Evolutionary conservation across 2,329 filamentous ascomycete species (phyloP), one percentile per base, ranked within the genome.

Genomic region (Exophiala sp.): DNA sequence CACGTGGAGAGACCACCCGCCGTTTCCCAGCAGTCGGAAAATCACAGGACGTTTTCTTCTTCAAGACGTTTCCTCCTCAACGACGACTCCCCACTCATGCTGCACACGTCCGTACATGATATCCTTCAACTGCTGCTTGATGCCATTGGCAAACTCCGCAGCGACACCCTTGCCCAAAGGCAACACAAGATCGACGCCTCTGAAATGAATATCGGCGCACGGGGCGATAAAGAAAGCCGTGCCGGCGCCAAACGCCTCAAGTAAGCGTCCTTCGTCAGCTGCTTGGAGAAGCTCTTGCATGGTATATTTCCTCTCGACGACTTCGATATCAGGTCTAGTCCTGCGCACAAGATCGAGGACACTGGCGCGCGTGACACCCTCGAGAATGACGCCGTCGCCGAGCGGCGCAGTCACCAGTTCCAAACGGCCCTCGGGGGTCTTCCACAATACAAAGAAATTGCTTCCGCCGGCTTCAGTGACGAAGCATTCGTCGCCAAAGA

Each of bases 401-500:
- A 96, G 70, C 7, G 88, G 87, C 2, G 90, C 88, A 2, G 90
- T 96, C 48, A 95, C 75, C 24, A 96, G 75, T 72, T 93, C 77
- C 19, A 78, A 64, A 61, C 74, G 77, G 6, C 78, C 82, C 0
- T 66, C 78, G 24, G 35, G 30, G n/a, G 53, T 53, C 5, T 52
- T 24, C 86, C 85, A 89, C 10, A 95, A 73, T 6, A 95, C 75
- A 64, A 96, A 95, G 72, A 95, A 95, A 71, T 96, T 96, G 63
- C 82, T 87, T 10, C 88, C 90, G 3, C 90, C 90, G 1, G 90
- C 90, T 73, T 96, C 90, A 1, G 90, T 96, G 57, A 94, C 89
- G 64, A 81, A 80, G 45, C 79, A 80, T 60, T 91, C 77, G 34
- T 79, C 68, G 1, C 88, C 88, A 63, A 95, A 93, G 43, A 96